A percentile compares a stretch with the other conserved stretches of the same genome.
Conservation (phyloP, 225 moss, liverwort and hornwort genomes). For the Pleurozium schreberi region DNA sequence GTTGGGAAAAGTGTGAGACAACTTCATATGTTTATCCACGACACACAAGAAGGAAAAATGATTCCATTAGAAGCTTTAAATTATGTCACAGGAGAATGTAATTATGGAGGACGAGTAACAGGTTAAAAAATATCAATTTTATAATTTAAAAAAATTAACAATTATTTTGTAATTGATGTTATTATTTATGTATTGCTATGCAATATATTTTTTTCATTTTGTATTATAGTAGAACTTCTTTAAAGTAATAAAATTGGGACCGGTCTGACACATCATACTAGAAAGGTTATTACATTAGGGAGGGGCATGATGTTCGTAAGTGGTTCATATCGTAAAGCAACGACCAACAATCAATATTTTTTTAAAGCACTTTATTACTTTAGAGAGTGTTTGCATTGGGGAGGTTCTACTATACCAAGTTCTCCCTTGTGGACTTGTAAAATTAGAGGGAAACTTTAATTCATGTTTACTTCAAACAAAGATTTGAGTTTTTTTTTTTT, state of each 20-base stretch:
- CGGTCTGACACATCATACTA: too few relatives aligned
- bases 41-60: neutral
- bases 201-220: neutral
- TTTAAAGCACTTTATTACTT: too few relatives aligned
- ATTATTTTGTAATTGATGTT: neutral
- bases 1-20: neutral
- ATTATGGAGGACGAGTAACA: neutral
- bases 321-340: too few relatives aligned
- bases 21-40: neutral
- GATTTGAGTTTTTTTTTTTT: neutral
- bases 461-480: accelerated
- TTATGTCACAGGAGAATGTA: neutral
- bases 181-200: accelerated
- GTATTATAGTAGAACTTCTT: too few relatives aligned
- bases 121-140: neutral
- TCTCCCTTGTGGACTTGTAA: accelerated
- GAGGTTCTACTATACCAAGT: too few relatives aligned
- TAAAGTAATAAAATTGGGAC: too few relatives aligned
- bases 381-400: too few relatives aligned
- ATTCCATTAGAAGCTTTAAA: neutral
- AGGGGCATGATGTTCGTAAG: too few relatives aligned
- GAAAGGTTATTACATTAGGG: too few relatives aligned
- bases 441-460: neutral
- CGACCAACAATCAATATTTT: too few relatives aligned
- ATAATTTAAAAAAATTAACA: neutral